Evolutionary conservation across 495 filamentous ascomycete genomes (phyloP), one percentile per base, ranked within the genome.

Genomic region (Penicillium simplicissimum): DNA sequence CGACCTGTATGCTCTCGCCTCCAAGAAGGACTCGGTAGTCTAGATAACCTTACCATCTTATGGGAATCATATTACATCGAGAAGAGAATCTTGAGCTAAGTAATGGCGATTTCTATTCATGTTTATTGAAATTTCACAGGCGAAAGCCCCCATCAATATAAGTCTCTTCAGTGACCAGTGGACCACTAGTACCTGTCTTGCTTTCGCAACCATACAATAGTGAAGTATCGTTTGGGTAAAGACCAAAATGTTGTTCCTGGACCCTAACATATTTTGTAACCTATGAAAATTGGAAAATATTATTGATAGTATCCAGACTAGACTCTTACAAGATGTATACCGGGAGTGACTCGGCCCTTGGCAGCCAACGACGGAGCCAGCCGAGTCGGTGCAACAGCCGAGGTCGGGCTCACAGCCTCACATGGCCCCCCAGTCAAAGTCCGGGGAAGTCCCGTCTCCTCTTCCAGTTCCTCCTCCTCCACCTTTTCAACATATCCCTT

Each of bases 331-430:
- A 51, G 28, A 5, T 49, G 1, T 33, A 11, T n/a, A 33, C 23
- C 1, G 23, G 8, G 19, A 9, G 7, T 17, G 36, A 55, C 7
- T 23, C 21, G 35, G 42, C 47, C 60, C 19, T 47, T 15, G 37
- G 14, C 37, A 25, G 19, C n/a, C 4, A 45, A 7, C 36, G 36
- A 13, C 45, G 60, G 53, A 51, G 52, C 53, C 21, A 57, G 42
- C 59, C 59, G 60, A 62, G 57, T 61, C 51, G 36, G 56, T 54
- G 63, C 48, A 59, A 72, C 71, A 72, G 70, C 71, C 71, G 71
- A 74, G 71, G 71, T 74, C 62, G 67, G 67, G 56, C 53, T 72
- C 70, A 70, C 67, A 70, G 67, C 53, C 53, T 72, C 70, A 70
- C 67, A 70, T 72, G 67, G 61, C 34, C 47, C 47, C 57, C 31